phyloP scores from a whole-genome alignment of 257 asterid genomes.

The Perilla frutescens region DNA sequence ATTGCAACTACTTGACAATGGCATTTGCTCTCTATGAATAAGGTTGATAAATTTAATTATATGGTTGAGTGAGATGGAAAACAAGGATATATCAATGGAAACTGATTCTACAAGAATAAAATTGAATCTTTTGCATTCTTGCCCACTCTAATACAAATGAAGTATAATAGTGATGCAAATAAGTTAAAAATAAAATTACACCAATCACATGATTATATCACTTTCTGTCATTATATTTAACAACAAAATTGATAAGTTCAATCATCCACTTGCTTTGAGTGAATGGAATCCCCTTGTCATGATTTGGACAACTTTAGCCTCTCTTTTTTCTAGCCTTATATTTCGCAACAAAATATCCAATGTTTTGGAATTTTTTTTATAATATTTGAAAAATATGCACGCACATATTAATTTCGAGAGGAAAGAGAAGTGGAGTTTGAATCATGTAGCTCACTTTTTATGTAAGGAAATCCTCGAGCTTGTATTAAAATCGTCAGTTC shows the following conservation, averaged over 20 bases:
- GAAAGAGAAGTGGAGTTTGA: too few species aligned
- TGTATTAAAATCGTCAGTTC: too few species aligned
- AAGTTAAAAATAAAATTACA: neutral
- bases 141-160: conserved; percentile 11
- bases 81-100: neutral
- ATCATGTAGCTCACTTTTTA: too few species aligned
- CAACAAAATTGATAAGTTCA: neutral
- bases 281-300: neutral
- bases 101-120: neutral
- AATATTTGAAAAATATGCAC: too few species aligned
- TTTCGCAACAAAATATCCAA: too few species aligned
- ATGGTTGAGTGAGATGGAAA: conserved; percentile 12
- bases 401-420: too few species aligned
- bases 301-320: conserved; percentile 9
- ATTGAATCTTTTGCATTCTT: conserved; percentile 34
- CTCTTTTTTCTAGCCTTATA: neutral
- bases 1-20: too few species aligned
- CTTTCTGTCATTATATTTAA: neutral
- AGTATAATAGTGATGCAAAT: neutral
- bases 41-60: too few species aligned
- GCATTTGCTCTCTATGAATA: too few species aligned
- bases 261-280: conserved; percentile 22
- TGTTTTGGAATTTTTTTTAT: too few species aligned
- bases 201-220: conserved; percentile 17
- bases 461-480: too few species aligned